Conservation (phyloP, 148 eudicot species). For the Salicornia ramosissima region DNA sequence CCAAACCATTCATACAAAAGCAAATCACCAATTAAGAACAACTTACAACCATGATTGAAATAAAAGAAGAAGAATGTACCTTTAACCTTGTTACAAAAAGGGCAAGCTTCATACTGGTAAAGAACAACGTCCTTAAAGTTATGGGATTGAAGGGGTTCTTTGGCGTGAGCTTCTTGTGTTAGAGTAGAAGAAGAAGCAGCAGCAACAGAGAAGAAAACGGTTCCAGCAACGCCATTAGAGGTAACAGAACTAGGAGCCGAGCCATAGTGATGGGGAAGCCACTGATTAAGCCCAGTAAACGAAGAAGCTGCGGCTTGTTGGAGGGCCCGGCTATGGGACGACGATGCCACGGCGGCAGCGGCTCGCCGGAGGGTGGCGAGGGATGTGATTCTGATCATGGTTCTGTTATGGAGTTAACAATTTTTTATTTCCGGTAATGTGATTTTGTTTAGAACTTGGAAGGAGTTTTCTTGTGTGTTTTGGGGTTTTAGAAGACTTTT, state of each 20-base stretch:
- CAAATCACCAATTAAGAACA: not conserved
- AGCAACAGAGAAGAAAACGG: conserved; percentile 43
- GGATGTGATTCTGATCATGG: conserved; percentile 17
- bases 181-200: conserved; percentile 25
- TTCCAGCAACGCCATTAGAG: conserved; percentile 29
- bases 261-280: conserved; percentile 6
- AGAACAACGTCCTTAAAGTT: conserved; percentile 65
- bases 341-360: conserved; percentile 7
- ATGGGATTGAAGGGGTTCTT: conserved; percentile 32
- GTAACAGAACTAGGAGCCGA: conserved; percentile 18
- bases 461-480: not conserved
- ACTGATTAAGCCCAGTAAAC: not conserved
- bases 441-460: not conserved
- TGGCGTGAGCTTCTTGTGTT: conserved; percentile 45
- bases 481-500: not conserved
- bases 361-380: conserved; percentile 26
- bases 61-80: conserved; percentile 31
- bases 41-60: too few species aligned
- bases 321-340: conserved; percentile 1
- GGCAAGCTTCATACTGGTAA: conserved; percentile 97
- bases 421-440: not conserved
- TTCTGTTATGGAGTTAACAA: not conserved
- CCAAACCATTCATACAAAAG: not conserved
- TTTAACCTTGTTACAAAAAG: conserved; percentile 95
- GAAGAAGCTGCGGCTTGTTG: conserved; percentile 10